Evolutionary conservation across 345 rosid genomes (phyloP), one percentile per base, ranked within the genome.

Genomic region (Kandelia obovata): DNA sequence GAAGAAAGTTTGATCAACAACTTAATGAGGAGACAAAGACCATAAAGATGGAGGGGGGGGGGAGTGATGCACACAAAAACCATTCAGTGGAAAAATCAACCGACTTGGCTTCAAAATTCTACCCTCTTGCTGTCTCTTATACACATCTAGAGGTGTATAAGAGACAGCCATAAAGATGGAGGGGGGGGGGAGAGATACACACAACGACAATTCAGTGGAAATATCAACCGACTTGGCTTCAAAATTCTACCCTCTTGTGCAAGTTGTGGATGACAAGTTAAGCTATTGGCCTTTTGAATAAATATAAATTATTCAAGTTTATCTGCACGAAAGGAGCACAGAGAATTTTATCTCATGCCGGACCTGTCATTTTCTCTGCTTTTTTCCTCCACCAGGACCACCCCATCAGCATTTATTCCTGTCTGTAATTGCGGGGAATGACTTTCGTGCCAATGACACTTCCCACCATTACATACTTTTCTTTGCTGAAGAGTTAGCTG

Each of bases 241-340:
- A 58, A n/a, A 30, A 60, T 52, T 65, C 20, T 73, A 20, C 65
- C 28, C 60, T 72, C 67, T 66, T 69, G 66, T 65, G 75, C 63
- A 81, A 71, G 73, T 67, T 74, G 73, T 66, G 27, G 59, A 35
- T 13, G 71, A 70, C 75, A 72, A 72, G 31, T 78, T 67, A 68
- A 56, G 64, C 32, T 67, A 32, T 49, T 37, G 55, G 11, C 67
- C 39, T 62, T 64, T 46, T 59, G 5, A 16, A 11, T 66, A 49
- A 43, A 27, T 9, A 43, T 15, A 43, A 11, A 43, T 55, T 61
- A 67, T 61, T 78, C 65, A 73, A 73, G 75, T 68, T 75, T 73
- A 70, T 75, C 76, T 32, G 52, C 62, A 52, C 55, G 28, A 61
- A 47, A 28, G 53, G 28, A 30, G 15, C 52, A 37, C 9, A n/a